Conservation (phyloP, 164 flowering plant genomes). For the Stephania yunnanensis region DNA sequence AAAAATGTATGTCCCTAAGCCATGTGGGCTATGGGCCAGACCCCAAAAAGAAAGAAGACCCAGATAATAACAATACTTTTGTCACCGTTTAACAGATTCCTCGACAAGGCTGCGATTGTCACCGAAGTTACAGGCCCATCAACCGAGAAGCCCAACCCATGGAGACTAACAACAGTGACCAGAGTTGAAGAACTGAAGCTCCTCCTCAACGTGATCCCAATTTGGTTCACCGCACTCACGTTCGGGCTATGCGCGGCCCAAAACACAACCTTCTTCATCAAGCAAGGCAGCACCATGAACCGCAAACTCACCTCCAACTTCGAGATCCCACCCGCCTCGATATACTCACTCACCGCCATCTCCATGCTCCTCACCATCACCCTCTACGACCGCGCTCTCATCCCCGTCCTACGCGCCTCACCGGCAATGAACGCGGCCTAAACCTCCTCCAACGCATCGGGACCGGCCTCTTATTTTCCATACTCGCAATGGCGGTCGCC, state of each 20-base stretch:
- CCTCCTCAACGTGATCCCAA: slow-evolving; percentile 51
- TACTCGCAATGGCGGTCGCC: slow-evolving; percentile 31
- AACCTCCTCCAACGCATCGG: slow-evolving; percentile 64
- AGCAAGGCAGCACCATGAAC: slow-evolving; percentile 56
- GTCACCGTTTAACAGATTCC: slow-evolving; percentile 40
- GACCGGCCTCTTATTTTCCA: slow-evolving; percentile 45
- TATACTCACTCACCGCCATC: slow-evolving; percentile 38
- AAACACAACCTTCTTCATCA: slow-evolving; percentile 64
- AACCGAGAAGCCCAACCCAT: slow-evolving; percentile 31
- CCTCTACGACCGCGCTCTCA: slow-evolving; percentile 51
- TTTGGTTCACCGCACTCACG: slow-evolving; percentile 52
- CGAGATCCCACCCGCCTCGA: slow-evolving; percentile 57
- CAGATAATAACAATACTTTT: too few species aligned
- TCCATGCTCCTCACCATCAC: slow-evolving; percentile 41
- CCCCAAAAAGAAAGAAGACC: too few species aligned
- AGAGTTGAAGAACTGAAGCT: slow-evolving; percentile 71
- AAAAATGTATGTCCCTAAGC: too few species aligned
- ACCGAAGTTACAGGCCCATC: slow-evolving; percentile 24
- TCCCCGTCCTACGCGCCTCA: slow-evolving; percentile 30
- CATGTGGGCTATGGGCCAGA: too few species aligned
- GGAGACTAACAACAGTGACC: slow-evolving; percentile 64
- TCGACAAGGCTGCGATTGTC: slow-evolving; percentile 82
- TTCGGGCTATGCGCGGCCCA: slow-evolving; percentile 62
- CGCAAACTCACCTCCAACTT: slow-evolving; percentile 30
- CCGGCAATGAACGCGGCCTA: slow-evolving; percentile 60